A percentile compares a stretch with the other conserved stretches of the same genome.
phyloP scores from a whole-genome alignment of 129 eudicot species.

The Dittrichia graveolens region DNA sequence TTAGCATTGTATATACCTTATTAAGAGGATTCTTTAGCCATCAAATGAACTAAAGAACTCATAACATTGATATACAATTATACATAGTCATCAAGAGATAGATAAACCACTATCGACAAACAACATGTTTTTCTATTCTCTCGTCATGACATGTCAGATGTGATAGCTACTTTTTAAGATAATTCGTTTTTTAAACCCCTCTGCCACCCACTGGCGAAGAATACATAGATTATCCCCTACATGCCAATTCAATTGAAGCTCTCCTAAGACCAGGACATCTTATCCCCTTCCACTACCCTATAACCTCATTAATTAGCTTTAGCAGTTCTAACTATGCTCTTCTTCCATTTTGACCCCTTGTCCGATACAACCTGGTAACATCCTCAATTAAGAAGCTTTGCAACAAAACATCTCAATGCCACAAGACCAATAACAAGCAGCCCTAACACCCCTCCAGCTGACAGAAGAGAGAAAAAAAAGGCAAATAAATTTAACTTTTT shows the following conservation, averaged over 20 bases:
- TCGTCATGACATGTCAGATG: constrained; percentile 14
- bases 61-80: too few relatives aligned
- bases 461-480: background rate
- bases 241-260: background rate
- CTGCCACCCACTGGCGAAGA: constrained; percentile 15
- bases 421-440: constrained; percentile 2
- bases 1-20: too few relatives aligned
- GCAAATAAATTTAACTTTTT: background rate
- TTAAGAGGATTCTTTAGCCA: too few relatives aligned
- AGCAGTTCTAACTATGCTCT: background rate
- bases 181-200: background rate
- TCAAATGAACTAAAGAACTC: too few relatives aligned
- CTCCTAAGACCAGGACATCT: background rate
- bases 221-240: background rate
- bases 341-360: background rate
- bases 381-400: background rate
- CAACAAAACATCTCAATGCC: constrained; percentile 1
- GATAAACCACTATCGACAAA: background rate
- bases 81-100: background rate
- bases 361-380: constrained; percentile 2
- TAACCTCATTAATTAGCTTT: background rate
- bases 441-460: constrained; percentile 4
- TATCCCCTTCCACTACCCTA: constrained; percentile 13
- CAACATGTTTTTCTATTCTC: constrained; percentile 15
- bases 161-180: background rate